phyloP scores from a whole-genome alignment of 106 monocot species.

The Dendrobium huoshanense region DNA sequence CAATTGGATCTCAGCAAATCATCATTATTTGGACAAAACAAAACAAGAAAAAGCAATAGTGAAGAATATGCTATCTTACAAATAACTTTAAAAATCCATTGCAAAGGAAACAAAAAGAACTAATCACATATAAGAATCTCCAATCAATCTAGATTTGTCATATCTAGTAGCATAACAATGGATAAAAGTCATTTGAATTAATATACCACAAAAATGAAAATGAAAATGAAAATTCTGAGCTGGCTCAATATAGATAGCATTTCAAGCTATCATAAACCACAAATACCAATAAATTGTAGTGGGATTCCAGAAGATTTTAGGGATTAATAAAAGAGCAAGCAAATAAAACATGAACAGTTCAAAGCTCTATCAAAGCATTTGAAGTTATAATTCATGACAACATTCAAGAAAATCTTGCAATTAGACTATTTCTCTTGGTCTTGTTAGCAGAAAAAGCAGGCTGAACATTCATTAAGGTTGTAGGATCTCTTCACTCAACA shows the following conservation, averaged over 20 bases:
- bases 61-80: background rate
- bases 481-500: no score
- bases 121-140: background rate
- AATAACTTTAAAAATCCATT: background rate
- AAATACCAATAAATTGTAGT: background rate
- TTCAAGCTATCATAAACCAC: background rate
- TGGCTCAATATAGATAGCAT: background rate
- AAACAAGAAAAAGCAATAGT: background rate
- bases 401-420: background rate
- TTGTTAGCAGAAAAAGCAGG: background rate
- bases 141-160: background rate
- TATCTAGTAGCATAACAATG: background rate
- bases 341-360: background rate
- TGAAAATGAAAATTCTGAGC: background rate
- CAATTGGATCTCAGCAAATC: background rate
- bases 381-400: no score
- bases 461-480: no score
- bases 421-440: background rate
- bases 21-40: background rate
- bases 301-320: background rate
- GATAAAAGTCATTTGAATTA: background rate
- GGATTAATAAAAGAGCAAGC: background rate
- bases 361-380: background rate
- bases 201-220: background rate
- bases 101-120: background rate